A percentile compares a stretch with the other conserved stretches of the same genome.
Conservation (phyloP, 78 protist genomes). For the Dictyostelium purpureum region DNA sequence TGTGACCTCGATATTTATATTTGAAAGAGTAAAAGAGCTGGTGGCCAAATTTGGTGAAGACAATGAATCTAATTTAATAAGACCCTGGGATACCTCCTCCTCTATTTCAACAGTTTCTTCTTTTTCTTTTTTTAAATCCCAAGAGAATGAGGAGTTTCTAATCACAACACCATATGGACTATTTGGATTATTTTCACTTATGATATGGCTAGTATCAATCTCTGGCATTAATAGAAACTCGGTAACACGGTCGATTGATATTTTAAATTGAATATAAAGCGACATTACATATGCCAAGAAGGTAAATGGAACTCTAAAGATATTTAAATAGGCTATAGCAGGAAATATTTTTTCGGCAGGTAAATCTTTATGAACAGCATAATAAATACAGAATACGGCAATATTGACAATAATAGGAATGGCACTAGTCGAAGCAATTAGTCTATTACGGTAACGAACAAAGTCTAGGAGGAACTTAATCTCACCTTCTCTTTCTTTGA, state of each 20-base stretch:
- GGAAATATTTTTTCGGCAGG: constrained; percentile 81
- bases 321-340: constrained; percentile 79
- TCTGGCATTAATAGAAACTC: constrained; percentile 28
- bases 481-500: background rate
- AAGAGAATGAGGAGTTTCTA: background rate
- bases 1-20: background rate
- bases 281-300: constrained; percentile 74
- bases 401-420: background rate
- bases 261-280: constrained; percentile 35
- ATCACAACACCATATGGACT: background rate
- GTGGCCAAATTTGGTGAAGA: background rate
- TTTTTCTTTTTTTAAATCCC: background rate
- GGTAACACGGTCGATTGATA: constrained; percentile 70
- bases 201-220: background rate
- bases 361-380: background rate
- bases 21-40: background rate
- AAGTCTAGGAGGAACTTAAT: background rate
- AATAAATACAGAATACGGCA: background rate
- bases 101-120: background rate
- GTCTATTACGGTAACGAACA: background rate
- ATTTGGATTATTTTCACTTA: background rate
- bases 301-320: constrained; percentile 86
- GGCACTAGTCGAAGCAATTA: background rate
- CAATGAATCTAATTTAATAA: background rate
- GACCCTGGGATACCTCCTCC: background rate